These are phyloP conservation scores for Magnolia changhungtana DNA, from an alignment of 164 flowering plant species.

Conservation along the genomic window DNA sequence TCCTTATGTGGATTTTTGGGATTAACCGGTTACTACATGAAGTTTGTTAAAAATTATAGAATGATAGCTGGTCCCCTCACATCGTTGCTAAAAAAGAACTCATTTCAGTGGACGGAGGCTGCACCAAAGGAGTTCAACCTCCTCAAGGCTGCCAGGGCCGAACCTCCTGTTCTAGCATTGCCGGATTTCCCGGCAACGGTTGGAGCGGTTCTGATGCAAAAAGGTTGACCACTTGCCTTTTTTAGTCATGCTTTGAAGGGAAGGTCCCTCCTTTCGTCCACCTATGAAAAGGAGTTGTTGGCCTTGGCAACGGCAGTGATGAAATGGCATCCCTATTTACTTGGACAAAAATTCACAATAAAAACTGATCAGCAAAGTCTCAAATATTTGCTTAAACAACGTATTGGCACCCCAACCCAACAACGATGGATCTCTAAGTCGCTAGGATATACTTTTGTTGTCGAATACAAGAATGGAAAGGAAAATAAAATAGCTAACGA, in stretches of 20 bases:
- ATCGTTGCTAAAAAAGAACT: not conserved
- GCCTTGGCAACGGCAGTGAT: too few species aligned
- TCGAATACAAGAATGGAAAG: slow-evolving; percentile 3
- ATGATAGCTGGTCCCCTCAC: slow-evolving; percentile 3
- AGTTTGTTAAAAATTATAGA: not conserved
- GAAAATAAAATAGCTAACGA: slow-evolving; percentile 6
- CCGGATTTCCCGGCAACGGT: not conserved
- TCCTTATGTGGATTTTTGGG: not conserved
- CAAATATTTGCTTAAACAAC: not conserved
- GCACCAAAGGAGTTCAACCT: not conserved
- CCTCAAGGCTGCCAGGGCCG: not conserved
- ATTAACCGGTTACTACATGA: not conserved
- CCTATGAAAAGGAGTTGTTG: too few species aligned
- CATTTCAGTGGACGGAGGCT: not conserved
- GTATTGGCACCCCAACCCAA: not conserved
- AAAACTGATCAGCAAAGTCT: slow-evolving; percentile 5
- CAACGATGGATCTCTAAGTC: slow-evolving; percentile 5
- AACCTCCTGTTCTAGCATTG: not conserved
- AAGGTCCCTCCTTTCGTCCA: too few species aligned
- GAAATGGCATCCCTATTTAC: slow-evolving; percentile 1
- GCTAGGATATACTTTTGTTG: not conserved
- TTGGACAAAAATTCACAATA: not conserved
- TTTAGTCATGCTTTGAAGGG: too few species aligned
- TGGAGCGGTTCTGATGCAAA: too few species aligned
- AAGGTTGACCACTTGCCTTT: too few species aligned